Evolutionary conservation across 768 basidiomycete species (phyloP).

Genomic region (Coprinopsis strossmayeri): DNA sequence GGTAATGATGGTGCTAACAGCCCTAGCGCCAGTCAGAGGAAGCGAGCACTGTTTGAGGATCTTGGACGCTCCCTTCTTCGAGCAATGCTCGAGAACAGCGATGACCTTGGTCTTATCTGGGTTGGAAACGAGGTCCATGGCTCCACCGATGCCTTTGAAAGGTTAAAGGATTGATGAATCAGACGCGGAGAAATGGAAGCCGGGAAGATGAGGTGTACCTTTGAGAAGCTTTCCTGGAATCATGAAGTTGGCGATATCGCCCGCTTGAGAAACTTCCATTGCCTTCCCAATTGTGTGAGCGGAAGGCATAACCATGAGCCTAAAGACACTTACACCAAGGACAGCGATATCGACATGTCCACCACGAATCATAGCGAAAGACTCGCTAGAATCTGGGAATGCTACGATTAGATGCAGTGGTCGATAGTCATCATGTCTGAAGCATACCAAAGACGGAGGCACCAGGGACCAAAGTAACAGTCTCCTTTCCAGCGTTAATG

Average conservation of each 20-base stretch:
- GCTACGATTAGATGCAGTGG: too few species aligned
- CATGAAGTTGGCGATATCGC: constrained; percentile 98
- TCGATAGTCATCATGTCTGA: too few species aligned
- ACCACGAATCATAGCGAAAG: constrained; percentile 96
- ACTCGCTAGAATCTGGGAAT: constrained; percentile 77
- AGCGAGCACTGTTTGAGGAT: constrained; percentile 76
- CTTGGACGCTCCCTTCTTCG: constrained; percentile 87
- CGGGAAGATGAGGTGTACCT: constrained; percentile 31
- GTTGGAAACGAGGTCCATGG: constrained; percentile 95
- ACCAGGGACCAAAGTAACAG: constrained; percentile 86
- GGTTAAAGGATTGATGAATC: constrained; percentile 8
- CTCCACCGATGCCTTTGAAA: constrained; percentile 80
- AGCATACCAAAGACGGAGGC: constrained; percentile 81
- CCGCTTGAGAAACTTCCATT: constrained; percentile 90
- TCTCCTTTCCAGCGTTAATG: constrained; percentile 94
- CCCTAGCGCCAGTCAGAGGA: constrained; percentile 82
- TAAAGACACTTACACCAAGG: constrained; percentile 62
- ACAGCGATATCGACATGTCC: constrained; percentile 94
- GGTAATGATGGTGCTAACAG: constrained; percentile 89
- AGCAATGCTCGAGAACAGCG: constrained; percentile 83
- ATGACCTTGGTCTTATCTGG: constrained; percentile 93
- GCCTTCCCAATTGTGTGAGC: too few species aligned
- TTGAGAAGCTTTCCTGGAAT: constrained; percentile 92
- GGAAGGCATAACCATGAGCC: too few species aligned
- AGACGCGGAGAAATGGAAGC: background rate